Evolutionary conservation across 768 basidiomycete genomes (phyloP).

Genomic region (Agrocybe chaxingu): DNA sequence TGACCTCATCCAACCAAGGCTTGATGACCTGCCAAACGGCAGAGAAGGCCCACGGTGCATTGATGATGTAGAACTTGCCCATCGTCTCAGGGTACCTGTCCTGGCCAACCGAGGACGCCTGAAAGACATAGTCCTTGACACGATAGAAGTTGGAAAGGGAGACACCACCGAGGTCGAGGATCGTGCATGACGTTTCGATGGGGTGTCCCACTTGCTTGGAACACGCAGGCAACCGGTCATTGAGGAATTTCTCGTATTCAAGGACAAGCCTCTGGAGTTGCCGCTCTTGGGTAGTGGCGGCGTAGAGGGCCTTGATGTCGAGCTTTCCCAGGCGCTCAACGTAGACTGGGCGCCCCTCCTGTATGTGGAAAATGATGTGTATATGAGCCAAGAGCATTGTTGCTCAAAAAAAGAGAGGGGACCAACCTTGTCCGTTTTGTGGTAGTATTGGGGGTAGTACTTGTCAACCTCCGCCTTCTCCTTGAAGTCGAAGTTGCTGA

Average conservation of each 20-base stretch:
- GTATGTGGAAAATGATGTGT: not conserved
- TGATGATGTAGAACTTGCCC: conserved; percentile 99
- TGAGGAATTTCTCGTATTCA: conserved; percentile 91
- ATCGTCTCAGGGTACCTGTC: conserved; percentile 90
- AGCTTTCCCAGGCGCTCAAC: conserved; percentile 90
- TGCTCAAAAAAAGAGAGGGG: no score
- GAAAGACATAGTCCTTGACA: conserved; percentile 68
- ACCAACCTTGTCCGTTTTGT: conserved; percentile 88
- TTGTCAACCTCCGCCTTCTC: conserved; percentile 83
- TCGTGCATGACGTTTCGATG: conserved; percentile 96
- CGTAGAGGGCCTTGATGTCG: conserved; percentile 81
- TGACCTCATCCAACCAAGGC: conserved; percentile 93
- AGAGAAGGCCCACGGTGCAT: conserved; percentile 90
- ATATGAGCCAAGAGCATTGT: not conserved
- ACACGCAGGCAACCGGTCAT: conserved; percentile 78
- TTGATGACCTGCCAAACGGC: conserved; percentile 88
- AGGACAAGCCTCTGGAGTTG: conserved; percentile 84
- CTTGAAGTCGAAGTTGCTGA: conserved; percentile 80
- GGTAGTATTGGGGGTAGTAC: conserved; percentile 92
- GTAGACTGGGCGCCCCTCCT: conserved; percentile 96
- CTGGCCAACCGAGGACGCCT: conserved; percentile 78
- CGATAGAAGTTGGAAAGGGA: conserved; percentile 77
- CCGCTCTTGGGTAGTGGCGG: conserved; percentile 80
- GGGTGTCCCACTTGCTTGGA: conserved; percentile 59
- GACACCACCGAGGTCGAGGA: conserved; percentile 82